These are phyloP conservation scores for Acer yangbiense DNA, from an alignment of 345 rosid species.

Conservation along the genomic window DNA sequence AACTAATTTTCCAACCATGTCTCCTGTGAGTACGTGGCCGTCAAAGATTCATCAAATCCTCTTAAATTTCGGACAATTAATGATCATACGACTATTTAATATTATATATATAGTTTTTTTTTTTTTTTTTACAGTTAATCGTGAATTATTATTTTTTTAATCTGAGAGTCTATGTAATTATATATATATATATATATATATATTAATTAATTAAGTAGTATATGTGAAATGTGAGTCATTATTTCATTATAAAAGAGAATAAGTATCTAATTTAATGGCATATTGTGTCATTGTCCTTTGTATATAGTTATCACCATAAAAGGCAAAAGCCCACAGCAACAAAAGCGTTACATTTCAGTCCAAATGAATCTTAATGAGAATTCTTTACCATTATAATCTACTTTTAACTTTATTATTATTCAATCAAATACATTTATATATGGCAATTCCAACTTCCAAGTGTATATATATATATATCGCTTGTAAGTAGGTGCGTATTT, in stretches of 20 bases:
- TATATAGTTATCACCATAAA: background rate
- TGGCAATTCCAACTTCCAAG: background rate
- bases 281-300: background rate
- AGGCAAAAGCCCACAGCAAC: background rate
- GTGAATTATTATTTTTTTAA: too few relatives aligned
- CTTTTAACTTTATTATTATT: background rate
- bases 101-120: too few relatives aligned
- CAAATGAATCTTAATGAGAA: conserved; percentile 11
- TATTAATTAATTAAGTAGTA: too few relatives aligned
- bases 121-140: too few relatives aligned
- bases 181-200: too few relatives aligned
- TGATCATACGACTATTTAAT: background rate
- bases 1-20: conserved; percentile 7
- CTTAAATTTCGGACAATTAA: background rate
- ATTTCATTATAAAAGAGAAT: background rate
- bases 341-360: background rate
- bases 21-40: background rate
- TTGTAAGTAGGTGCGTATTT: too few relatives aligned
- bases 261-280: background rate
- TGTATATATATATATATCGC: too few relatives aligned
- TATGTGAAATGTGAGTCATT: too few relatives aligned
- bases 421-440: background rate
- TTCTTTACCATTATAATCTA: background rate
- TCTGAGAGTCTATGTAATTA: too few relatives aligned
- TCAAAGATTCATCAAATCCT: background rate